Conservation (phyloP, 768 basidiomycete genomes). For the Kwoniella mangroviensis region DNA sequence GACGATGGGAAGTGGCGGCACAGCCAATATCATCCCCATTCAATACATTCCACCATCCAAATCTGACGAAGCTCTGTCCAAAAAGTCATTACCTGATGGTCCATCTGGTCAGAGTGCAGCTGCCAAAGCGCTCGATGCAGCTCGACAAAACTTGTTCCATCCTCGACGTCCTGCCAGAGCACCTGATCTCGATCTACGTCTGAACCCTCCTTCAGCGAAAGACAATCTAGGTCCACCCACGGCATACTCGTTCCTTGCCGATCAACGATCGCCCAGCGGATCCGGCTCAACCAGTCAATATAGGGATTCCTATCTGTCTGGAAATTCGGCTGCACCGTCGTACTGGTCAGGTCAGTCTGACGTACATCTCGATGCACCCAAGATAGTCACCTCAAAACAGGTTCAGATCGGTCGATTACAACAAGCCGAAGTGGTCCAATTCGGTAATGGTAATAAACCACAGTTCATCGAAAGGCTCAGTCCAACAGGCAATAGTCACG, state of each 20-base stretch:
- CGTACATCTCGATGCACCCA: conserved; percentile 51
- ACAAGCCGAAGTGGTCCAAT: conserved; percentile 54
- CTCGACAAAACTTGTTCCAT: conserved; percentile 44
- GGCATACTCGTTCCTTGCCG: conserved; percentile 7
- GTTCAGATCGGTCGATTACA: conserved; percentile 53
- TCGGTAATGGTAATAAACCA: conserved; percentile 25
- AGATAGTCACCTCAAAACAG: conserved; percentile 52
- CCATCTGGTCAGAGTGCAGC: conserved; percentile 23
- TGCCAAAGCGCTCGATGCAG: conserved; percentile 47
- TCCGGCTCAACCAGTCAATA: conserved; percentile 3
- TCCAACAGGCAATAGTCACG: background rate
- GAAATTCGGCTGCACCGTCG: conserved; percentile 35
- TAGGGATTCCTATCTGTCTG: conserved; percentile 45
- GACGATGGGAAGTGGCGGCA: conserved; percentile 29
- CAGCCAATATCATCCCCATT: conserved; percentile 53
- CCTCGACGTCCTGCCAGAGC: conserved; percentile 49
- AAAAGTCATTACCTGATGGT: conserved; percentile 9
- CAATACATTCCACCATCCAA: conserved; percentile 49
- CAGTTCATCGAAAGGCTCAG: background rate
- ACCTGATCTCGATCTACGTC: conserved; percentile 51
- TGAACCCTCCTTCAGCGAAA: conserved; percentile 20
- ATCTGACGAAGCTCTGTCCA: conserved; percentile 32
- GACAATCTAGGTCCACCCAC: conserved; percentile 3
- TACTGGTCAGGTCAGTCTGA: conserved; percentile 37
- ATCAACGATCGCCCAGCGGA: conserved; percentile 26